phyloP scores from a whole-genome alignment of 331 rosid genomes.

The Stylosanthes scabra region DNA sequence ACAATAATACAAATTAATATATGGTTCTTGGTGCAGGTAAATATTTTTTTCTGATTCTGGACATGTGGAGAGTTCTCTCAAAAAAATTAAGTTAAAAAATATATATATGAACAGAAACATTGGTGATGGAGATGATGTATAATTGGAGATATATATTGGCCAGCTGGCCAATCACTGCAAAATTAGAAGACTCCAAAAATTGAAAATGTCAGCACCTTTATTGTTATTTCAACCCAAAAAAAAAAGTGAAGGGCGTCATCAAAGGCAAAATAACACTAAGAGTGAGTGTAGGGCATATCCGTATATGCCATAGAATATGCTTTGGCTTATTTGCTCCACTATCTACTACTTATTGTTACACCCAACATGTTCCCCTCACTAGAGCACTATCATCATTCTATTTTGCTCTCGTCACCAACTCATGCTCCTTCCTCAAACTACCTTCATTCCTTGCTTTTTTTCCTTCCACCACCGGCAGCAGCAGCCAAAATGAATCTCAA shows the following conservation, averaged over 20 bases:
- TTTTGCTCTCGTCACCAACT: conserved; percentile 39
- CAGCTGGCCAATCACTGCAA: no score
- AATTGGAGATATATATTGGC: no score
- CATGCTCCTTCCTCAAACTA: background rate
- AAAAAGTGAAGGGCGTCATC: background rate
- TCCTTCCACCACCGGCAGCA: background rate
- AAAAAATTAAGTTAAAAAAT: no score
- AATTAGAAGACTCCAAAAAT: background rate
- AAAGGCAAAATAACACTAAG: conserved; percentile 9
- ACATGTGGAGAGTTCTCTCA: no score
- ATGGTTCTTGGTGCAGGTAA: no score
- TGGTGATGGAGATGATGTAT: no score
- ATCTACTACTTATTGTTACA: conserved; percentile 7
- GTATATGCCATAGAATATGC: conserved; percentile 51
- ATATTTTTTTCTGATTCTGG: no score
- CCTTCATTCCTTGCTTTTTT: background rate
- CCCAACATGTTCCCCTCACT: conserved; percentile 45
- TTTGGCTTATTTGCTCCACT: conserved; percentile 23
- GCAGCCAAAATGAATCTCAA: conserved; percentile 29
- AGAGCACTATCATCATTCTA: no score
- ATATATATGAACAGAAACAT: no score
- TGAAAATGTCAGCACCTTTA: conserved; percentile 9
- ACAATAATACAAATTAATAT: no score
- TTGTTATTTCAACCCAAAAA: no score
- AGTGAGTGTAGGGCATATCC: background rate